These are phyloP conservation scores for Penicillium pancosmium DNA, from an alignment of 495 filamentous ascomycete genomes.

Conservation along the genomic window DNA sequence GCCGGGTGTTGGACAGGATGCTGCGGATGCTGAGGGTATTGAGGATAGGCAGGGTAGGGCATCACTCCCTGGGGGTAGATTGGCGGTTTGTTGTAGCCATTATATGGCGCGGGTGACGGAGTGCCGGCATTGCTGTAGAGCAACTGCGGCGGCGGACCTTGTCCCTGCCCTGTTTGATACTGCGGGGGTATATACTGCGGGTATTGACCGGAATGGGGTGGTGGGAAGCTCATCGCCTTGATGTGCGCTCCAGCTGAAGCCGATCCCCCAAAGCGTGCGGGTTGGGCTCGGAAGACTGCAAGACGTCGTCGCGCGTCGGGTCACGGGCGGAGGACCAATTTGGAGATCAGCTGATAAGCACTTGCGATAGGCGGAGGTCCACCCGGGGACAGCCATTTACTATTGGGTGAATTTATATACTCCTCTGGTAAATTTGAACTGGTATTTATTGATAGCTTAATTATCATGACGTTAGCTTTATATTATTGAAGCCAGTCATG, in stretches of 20 bases:
- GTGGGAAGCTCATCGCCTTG: slow-evolving; percentile 55
- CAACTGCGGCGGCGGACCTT: slow-evolving; percentile 40
- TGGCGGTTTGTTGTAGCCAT: slow-evolving; percentile 43
- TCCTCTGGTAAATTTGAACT: no score
- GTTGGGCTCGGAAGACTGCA: slow-evolving; percentile 15
- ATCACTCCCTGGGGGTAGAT: slow-evolving; percentile 44
- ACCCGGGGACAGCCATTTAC: neutral
- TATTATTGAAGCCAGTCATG: no score
- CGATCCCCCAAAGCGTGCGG: slow-evolving; percentile 17
- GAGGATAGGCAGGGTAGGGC: slow-evolving; percentile 38
- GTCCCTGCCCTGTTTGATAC: slow-evolving; percentile 32
- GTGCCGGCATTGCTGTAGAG: slow-evolving; percentile 45
- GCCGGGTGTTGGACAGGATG: slow-evolving; percentile 3
- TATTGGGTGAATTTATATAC: no score
- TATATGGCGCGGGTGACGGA: slow-evolving; percentile 34
- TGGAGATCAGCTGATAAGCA: slow-evolving; percentile 31
- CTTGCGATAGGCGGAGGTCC: slow-evolving; percentile 13
- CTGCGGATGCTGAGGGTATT: slow-evolving; percentile 31
- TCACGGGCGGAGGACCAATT: slow-evolving; percentile 37
- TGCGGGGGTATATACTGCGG: slow-evolving; percentile 38
- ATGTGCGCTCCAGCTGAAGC: slow-evolving; percentile 27
- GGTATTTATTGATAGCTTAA: no score
- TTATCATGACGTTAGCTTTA: no score
- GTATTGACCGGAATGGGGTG: slow-evolving; percentile 49
- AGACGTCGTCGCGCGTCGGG: slow-evolving; percentile 33